A percentile compares a stretch with the other conserved stretches of the same genome.
Conservation (phyloP, 164 flowering plant species). For the Echeveria elegans region DNA sequence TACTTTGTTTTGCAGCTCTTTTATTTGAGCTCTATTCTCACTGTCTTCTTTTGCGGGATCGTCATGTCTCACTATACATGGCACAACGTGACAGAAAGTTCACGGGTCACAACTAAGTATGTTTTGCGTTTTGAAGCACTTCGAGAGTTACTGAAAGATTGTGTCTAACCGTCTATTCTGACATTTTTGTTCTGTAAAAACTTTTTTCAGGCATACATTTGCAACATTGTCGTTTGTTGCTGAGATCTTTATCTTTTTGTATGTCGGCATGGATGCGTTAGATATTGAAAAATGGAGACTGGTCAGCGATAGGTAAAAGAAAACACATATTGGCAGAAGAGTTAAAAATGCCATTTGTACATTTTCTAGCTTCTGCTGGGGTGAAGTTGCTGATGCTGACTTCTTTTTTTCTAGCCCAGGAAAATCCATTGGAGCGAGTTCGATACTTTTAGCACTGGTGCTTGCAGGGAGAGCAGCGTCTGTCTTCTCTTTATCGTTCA, state of each 20-base stretch:
- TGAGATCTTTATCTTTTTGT: slow-evolving; percentile 42
- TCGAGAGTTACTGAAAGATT: neutral
- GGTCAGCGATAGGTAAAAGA: slow-evolving; percentile 25
- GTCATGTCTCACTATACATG: slow-evolving; percentile 62
- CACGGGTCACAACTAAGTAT: slow-evolving; percentile 46
- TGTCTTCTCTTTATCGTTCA: slow-evolving; percentile 37
- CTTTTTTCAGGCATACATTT: slow-evolving; percentile 33
- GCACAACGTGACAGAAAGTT: slow-evolving; percentile 42
- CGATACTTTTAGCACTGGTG: slow-evolving; percentile 29
- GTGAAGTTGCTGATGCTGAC: neutral
- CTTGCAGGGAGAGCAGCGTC: slow-evolving; percentile 45
- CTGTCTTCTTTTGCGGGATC: slow-evolving; percentile 58
- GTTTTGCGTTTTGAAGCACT: slow-evolving; percentile 7
- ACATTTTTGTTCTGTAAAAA: neutral
- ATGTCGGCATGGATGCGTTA: slow-evolving; percentile 56
- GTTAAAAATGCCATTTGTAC: too few relatives aligned
- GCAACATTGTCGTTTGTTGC: slow-evolving; percentile 40
- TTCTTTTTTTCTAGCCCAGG: slow-evolving; percentile 28
- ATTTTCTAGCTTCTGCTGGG: too few relatives aligned
- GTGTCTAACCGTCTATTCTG: neutral
- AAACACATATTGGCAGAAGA: neutral
- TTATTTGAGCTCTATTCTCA: slow-evolving; percentile 41
- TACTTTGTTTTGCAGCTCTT: slow-evolving; percentile 29
- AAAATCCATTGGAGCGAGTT: slow-evolving; percentile 37
- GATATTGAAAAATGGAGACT: slow-evolving; percentile 46